These are phyloP conservation scores for Entomortierella chlamydospora DNA, from an alignment of 192 early-diverging fungal species.

Conservation along the genomic window DNA sequence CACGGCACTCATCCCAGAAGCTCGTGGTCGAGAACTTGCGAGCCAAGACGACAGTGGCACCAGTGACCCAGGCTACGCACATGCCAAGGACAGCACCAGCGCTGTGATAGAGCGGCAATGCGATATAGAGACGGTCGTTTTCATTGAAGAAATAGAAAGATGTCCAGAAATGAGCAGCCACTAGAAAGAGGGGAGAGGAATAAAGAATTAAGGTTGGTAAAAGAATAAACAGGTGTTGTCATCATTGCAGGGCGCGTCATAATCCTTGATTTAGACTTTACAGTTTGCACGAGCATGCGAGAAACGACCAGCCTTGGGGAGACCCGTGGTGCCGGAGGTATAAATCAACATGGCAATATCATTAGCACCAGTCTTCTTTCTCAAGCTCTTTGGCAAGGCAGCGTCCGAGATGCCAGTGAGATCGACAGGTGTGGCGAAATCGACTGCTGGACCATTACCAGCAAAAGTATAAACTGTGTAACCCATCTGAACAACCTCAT, in stretches of 20 bases:
- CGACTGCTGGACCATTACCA: background rate
- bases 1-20: conserved; percentile 67
- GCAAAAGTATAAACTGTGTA: conserved; percentile 33
- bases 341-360: conserved; percentile 62
- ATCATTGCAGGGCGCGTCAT: too few species aligned
- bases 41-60: conserved; percentile 65
- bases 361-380: conserved; percentile 15
- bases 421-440: conserved; percentile 53
- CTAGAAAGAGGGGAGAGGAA: conserved; percentile 6
- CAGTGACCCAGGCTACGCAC: conserved; percentile 46
- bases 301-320: conserved; percentile 71
- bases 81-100: conserved; percentile 57
- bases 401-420: conserved; percentile 19
- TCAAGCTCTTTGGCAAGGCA: conserved; percentile 35
- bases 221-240: too few species aligned
- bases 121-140: conserved; percentile 68
- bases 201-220: background rate
- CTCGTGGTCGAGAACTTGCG: conserved; percentile 66
- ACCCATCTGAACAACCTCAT: conserved; percentile 32
- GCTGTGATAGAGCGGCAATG: conserved; percentile 74
- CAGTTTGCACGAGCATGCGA: conserved; percentile 50
- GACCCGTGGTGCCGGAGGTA: conserved; percentile 71
- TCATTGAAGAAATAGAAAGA: conserved; percentile 44
- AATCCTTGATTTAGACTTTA: too few species aligned
- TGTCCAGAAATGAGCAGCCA: conserved; percentile 44